A percentile compares a stretch with the other conserved stretches of the same genome.
These are phyloP conservation scores for Ormosia semicastrata DNA, from an alignment of 306 rosid species.

Conservation along the genomic window DNA sequence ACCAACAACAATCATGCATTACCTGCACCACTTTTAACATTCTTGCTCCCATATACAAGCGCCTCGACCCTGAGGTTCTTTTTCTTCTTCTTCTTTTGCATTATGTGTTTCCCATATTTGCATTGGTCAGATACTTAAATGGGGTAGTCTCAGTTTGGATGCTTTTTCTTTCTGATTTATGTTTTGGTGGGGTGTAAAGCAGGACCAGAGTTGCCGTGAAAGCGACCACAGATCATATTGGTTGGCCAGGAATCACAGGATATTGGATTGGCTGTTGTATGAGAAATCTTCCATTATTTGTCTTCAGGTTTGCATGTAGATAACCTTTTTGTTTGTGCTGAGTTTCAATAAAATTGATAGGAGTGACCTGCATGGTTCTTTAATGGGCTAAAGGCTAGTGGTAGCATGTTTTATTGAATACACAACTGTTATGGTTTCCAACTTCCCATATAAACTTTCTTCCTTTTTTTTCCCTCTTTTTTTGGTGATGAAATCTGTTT, in stretches of 20 bases:
- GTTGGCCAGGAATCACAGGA: constrained; percentile 76
- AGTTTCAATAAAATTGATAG: neutral
- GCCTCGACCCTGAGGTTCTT: constrained; percentile 68
- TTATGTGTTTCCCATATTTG: neutral
- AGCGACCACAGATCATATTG: constrained; percentile 68
- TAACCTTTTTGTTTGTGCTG: neutral
- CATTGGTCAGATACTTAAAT: neutral
- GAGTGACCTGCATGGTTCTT: neutral
- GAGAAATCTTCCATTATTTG: constrained; percentile 92
- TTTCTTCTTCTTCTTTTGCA: neutral
- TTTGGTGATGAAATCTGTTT: neutral
- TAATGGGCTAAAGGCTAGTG: neutral
- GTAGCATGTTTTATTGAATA: neutral
- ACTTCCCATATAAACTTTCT: neutral
- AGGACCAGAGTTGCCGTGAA: constrained; percentile 74
- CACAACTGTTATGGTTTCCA: neutral
- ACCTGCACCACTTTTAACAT: constrained; percentile 94
- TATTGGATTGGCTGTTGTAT: constrained; percentile 69
- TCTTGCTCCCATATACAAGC: constrained; percentile 94
- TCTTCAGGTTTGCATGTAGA: constrained; percentile 71
- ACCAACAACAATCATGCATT: constrained; percentile 66
- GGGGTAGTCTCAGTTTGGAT: constrained; percentile 4
- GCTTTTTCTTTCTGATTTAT: neutral
- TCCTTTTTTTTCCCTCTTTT: neutral
- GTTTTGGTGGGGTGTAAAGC: constrained; percentile 25